Percentiles rank a stretch among this genome's conserved stretches.
Evolutionary conservation across 805 yeast genomes (phyloP).

Genomic region (Jamesozyma rosinii): DNA sequence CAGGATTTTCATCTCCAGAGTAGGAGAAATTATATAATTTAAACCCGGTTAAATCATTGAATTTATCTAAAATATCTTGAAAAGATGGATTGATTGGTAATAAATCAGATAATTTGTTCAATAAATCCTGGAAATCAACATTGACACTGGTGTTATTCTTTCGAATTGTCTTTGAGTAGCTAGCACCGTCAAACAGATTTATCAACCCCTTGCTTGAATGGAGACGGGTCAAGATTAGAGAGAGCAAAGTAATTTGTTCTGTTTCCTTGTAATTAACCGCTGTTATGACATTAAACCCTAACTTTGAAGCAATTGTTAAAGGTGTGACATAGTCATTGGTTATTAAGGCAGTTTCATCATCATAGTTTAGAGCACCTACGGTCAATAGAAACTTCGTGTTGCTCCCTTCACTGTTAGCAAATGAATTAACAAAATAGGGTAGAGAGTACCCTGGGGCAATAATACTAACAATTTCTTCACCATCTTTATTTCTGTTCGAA

Average conservation of each 20-base stretch:
- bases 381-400: conserved; percentile 56
- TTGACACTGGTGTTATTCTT: conserved; percentile 9
- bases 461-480: conserved; percentile 29
- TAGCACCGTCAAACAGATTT: conserved; percentile 74
- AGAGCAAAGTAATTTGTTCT: conserved; percentile 56
- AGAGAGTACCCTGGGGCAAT: conserved; percentile 62
- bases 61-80: conserved; percentile 21
- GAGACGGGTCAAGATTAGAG: conserved; percentile 50
- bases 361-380: conserved; percentile 70
- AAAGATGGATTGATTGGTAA: conserved; percentile 14
- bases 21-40: conserved; percentile 38
- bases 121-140: conserved; percentile 6
- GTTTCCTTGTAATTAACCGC: conserved; percentile 57
- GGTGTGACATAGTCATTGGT: conserved; percentile 58
- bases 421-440: conserved; percentile 55
- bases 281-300: conserved; percentile 59
- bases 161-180: conserved; percentile 25
- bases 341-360: conserved; percentile 41
- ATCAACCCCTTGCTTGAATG: conserved; percentile 38
- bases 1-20: conserved; percentile 43
- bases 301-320: conserved; percentile 49
- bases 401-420: conserved; percentile 31
- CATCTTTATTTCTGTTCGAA: conserved; percentile 20
- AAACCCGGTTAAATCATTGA: conserved; percentile 20
- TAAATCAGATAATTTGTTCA: neutral